Conservation (phyloP, 768 basidiomycete species). For the Cyclocybe cylindracea region DNA sequence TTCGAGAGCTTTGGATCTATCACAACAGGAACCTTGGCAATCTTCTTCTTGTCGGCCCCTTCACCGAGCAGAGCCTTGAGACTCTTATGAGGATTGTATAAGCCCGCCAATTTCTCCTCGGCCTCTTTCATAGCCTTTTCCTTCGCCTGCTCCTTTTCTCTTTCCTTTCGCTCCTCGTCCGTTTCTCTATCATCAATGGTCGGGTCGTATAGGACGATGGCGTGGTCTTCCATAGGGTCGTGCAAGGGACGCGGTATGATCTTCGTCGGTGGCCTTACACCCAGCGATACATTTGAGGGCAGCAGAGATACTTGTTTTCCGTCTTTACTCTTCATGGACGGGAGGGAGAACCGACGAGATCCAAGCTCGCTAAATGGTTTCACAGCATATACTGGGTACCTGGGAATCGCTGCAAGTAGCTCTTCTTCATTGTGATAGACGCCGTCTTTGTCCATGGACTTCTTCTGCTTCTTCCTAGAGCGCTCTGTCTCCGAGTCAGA, state of each 20-base stretch:
- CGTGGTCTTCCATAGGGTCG: slow-evolving; percentile 97
- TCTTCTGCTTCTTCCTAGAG: slow-evolving; percentile 65
- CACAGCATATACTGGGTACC: slow-evolving; percentile 79
- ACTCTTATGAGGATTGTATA: slow-evolving; percentile 93
- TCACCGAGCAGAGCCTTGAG: slow-evolving; percentile 78
- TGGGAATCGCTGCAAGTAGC: slow-evolving; percentile 61
- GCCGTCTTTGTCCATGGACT: slow-evolving; percentile 51
- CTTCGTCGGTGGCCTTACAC: slow-evolving; percentile 78
- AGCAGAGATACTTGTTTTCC: slow-evolving; percentile 60
- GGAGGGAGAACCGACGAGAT: slow-evolving; percentile 76
- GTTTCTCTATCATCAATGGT: slow-evolving; percentile 93
- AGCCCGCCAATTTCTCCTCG: slow-evolving; percentile 65
- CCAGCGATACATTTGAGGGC: slow-evolving; percentile 74
- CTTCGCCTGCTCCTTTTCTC: slow-evolving; percentile 73
- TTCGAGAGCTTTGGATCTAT: slow-evolving; percentile 89
- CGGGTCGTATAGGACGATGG: slow-evolving; percentile 96
- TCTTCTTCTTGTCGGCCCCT: slow-evolving; percentile 59
- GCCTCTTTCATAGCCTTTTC: slow-evolving; percentile 64
- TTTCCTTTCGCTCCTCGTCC: slow-evolving; percentile 77
- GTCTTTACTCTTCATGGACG: slow-evolving; percentile 72
- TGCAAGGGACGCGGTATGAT: slow-evolving; percentile 91
- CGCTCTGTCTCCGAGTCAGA: slow-evolving; percentile 59
- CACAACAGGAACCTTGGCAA: slow-evolving; percentile 90
- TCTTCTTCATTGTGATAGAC: slow-evolving; percentile 64
- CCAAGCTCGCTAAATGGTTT: slow-evolving; percentile 69